Evolutionary conservation across 345 rosid genomes (phyloP).

Genomic region (thale cress (Arabidopsis thaliana)): TAIR10.1 NC_003076.8:7051001-7051500

Average conservation of each 20-base stretch:
- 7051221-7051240: constrained; percentile 94
- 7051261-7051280: constrained; percentile 88
- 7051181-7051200: constrained; percentile 86
- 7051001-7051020: constrained; percentile 75
- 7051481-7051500: constrained; percentile 85
- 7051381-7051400: constrained; percentile 77
- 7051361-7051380: constrained; percentile 94
- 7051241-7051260: constrained; percentile 93
- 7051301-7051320: constrained; percentile 75
- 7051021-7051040: constrained; percentile 66
- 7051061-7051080: constrained; percentile 88
- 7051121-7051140: constrained; percentile 98
- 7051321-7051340: constrained; percentile 95
- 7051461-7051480: constrained; percentile 90
- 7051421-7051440: constrained; percentile 87
- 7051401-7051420: constrained; percentile 78
- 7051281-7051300: constrained; percentile 67
- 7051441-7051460: constrained; percentile 95
- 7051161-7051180: constrained; percentile 97
- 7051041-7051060: constrained; percentile 92
- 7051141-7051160: constrained; percentile 97
- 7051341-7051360: constrained; percentile 88
- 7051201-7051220: constrained; percentile 83
- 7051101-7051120: constrained; percentile 94
- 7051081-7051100: constrained; percentile 91